Evolutionary conservation across 2,329 filamentous ascomycete genomes (phyloP), one percentile per base, ranked within the genome.

Genomic region (Fusarium kyushuense): DNA sequence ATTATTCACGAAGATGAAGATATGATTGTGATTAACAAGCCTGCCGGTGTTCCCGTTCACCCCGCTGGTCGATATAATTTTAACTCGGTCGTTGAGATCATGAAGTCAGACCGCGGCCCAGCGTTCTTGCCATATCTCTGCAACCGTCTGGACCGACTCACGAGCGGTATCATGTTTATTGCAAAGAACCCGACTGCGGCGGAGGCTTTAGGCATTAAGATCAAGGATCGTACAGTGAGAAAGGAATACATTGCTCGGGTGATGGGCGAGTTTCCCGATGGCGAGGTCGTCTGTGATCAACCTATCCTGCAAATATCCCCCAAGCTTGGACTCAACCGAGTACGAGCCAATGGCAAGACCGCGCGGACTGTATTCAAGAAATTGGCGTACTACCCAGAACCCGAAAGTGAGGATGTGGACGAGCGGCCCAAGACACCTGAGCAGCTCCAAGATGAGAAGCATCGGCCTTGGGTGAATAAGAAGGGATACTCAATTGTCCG

Each of bases 101-200:
- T 99, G 87, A 90, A 92, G 71, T 88, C 92, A 4, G 92, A 97
- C 75, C 83, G 88, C 36, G 83, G 85, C 0, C 78, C 79, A 23
- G 78, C 80, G 29, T 90, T 87, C 76, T 77, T 84, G 53, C 85
- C 88, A 2, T 80, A 87, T 64, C 89, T 96, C 0, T 98, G 95
- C 81, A 97, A 99, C 75, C 86, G 96, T n/a, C 87, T 99, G 29
- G 96, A 99, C 77, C 86, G 96, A 53, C 82, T 99, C 73, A 99
- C 96, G 0, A 97, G 93, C 72, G 96, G 96, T 48, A 92, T 99
- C 76, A 98, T 99, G 95, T 99, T 99, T 78, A 90, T 99, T 72
- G 96, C 91, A 29, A 99, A 99, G 81, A 89, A 92, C 67, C 85
- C 90, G 36, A 87, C 89, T 74, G 92, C 92, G 0, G 95, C 96